Conservation (phyloP, 352 stramenopile species). For the Phytophthora melonis region DNA sequence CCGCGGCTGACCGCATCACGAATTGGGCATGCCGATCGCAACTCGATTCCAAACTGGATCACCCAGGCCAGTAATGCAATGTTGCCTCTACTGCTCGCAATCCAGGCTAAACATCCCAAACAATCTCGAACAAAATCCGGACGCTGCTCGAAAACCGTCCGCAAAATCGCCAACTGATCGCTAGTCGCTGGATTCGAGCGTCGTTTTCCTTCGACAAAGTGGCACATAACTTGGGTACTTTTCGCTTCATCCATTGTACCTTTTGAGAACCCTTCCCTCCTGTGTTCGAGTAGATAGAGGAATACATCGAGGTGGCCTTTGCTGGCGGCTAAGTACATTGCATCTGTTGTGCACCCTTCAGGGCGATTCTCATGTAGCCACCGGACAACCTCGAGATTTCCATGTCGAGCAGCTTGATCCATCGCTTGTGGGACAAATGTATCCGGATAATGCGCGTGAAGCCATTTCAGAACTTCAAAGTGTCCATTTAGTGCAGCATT, state of each 20-base stretch:
- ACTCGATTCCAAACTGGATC: conserved; percentile 1
- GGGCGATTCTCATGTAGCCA: no score
- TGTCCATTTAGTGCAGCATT: background rate
- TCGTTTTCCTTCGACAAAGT: background rate
- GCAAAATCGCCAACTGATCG: background rate
- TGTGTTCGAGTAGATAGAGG: no score
- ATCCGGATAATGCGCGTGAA: background rate
- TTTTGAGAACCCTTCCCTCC: no score
- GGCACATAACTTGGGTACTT: no score
- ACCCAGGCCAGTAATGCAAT: background rate
- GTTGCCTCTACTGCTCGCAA: background rate
- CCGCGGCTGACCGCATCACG: background rate
- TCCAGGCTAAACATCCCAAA: background rate
- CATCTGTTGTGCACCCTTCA: no score
- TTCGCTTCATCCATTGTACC: no score
- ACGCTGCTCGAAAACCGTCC: background rate
- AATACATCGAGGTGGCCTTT: no score
- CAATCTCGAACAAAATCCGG: background rate
- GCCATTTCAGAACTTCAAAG: background rate
- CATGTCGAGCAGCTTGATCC: no score
- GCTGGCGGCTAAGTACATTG: no score
- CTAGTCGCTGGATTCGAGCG: background rate
- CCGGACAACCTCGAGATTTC: no score
- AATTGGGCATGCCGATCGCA: background rate
- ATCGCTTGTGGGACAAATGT: no score